Conservation (phyloP, 1,284 basidiomycete genomes). For the Ceratobasidium sp. region DNA sequence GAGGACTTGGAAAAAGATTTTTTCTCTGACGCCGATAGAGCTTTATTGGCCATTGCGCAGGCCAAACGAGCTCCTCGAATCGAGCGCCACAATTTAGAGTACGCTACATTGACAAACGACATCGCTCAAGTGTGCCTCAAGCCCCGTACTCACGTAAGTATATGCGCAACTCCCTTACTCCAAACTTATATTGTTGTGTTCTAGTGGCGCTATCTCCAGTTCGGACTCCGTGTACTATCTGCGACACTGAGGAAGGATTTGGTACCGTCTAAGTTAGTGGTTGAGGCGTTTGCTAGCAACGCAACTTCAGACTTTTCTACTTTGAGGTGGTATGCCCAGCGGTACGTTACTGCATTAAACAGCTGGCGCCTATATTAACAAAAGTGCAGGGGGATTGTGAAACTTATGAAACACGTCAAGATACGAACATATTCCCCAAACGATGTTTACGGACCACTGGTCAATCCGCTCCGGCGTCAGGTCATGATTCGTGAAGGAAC, state of each 20-base stretch:
- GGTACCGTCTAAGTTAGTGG: constrained; percentile 67
- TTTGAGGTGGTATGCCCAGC: constrained; percentile 75
- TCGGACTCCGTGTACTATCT: constrained; percentile 75
- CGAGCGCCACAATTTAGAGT: constrained; percentile 55
- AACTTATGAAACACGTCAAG: constrained; percentile 80
- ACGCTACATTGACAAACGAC: constrained; percentile 58
- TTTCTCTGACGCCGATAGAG: constrained; percentile 57
- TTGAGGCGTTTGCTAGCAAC: constrained; percentile 73
- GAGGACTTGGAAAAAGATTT: constrained; percentile 57
- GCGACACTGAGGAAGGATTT: constrained; percentile 79
- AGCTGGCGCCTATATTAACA: neutral
- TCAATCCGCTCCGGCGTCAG: constrained; percentile 70
- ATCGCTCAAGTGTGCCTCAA: constrained; percentile 27
- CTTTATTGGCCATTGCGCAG: constrained; percentile 56
- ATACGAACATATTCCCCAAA: constrained; percentile 66
- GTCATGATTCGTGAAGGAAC: constrained; percentile 61
- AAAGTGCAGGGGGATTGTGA: constrained; percentile 68
- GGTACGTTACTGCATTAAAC: constrained; percentile 54
- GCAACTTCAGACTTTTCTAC: constrained; percentile 81
- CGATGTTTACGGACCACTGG: constrained; percentile 24
- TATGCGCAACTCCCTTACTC: neutral
- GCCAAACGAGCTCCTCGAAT: constrained; percentile 55
- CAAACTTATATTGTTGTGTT: constrained; percentile 41
- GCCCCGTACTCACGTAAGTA: constrained; percentile 40
- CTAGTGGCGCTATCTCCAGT: constrained; percentile 91